These are phyloP conservation scores for Antrodiella citrinella DNA, from an alignment of 768 basidiomycete genomes.

Conservation along the genomic window DNA sequence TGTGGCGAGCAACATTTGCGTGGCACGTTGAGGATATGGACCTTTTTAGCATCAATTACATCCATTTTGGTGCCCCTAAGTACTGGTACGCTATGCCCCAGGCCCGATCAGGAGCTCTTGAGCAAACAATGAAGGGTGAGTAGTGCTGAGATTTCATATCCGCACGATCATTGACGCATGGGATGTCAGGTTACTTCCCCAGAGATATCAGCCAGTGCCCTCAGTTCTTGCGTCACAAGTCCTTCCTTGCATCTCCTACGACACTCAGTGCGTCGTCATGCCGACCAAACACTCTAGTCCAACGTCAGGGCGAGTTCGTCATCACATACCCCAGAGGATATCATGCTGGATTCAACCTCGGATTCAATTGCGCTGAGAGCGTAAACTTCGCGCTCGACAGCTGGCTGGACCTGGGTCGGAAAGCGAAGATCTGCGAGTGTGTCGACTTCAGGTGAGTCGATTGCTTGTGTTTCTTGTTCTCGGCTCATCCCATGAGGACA, in stretches of 20 bases:
- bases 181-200: conserved; percentile 71
- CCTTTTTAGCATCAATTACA: conserved; percentile 96
- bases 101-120: conserved; percentile 71
- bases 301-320: conserved; percentile 92
- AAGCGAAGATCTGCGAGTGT: conserved; percentile 70
- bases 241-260: conserved; percentile 86
- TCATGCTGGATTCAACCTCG: conserved; percentile 95
- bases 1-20: conserved; percentile 98
- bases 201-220: conserved; percentile 78
- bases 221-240: conserved; percentile 95
- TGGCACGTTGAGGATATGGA: conserved; percentile 99
- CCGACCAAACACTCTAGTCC: conserved; percentile 79
- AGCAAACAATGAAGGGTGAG: conserved; percentile 81
- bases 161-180: background rate
- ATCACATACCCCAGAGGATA: conserved; percentile 94
- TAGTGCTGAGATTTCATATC: conserved; percentile 5
- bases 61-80: conserved; percentile 96
- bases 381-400: conserved; percentile 95
- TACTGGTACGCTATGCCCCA: conserved; percentile 98
- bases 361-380: conserved; percentile 94
- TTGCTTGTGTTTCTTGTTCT: background rate
- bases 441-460: conserved; percentile 56
- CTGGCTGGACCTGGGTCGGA: conserved; percentile 84
- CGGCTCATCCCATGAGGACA: too few relatives aligned
- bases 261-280: conserved; percentile 74